Conservation (phyloP, 2,329 filamentous ascomycete species). For the Hypoxylon rubiginosum region DNA sequence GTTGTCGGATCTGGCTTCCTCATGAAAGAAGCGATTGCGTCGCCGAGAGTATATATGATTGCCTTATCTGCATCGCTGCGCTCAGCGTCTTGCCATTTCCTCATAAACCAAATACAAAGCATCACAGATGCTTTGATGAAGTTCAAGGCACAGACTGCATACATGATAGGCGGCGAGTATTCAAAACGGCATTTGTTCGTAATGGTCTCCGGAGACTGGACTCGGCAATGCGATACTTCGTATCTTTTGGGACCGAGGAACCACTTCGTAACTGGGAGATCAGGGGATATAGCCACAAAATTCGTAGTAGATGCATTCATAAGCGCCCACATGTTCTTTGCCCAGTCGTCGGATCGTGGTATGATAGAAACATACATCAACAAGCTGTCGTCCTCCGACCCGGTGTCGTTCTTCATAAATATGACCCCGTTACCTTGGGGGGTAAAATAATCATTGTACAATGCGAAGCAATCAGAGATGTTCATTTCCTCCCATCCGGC, state of each 20-base stretch:
- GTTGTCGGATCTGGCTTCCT: conserved; percentile 44
- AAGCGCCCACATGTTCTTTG: conserved; percentile 50
- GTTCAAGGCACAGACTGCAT: conserved; percentile 42
- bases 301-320: conserved; percentile 34
- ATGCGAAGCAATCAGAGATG: conserved; percentile 38
- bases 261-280: conserved; percentile 37
- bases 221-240: conserved; percentile 44
- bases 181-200: conserved; percentile 42
- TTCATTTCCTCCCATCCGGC: conserved; percentile 16
- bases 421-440: conserved; percentile 44
- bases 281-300: conserved; percentile 14
- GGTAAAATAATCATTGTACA: conserved; percentile 42
- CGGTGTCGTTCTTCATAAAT: conserved; percentile 38
- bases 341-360: conserved; percentile 43
- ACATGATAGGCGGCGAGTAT: conserved; percentile 44
- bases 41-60: conserved; percentile 46
- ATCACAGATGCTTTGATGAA: conserved; percentile 40
- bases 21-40: conserved; percentile 49
- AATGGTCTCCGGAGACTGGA: conserved; percentile 32
- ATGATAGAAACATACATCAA: conserved; percentile 43
- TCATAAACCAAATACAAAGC: conserved; percentile 34
- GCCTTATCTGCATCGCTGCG: conserved; percentile 6
- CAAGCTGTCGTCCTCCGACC: conserved; percentile 39
- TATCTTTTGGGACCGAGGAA: conserved; percentile 42
- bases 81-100: conserved; percentile 24